Base-by-base conservation (phyloP, 768 basidiomycete species). In the Multifurca ochricompacta region DNA sequence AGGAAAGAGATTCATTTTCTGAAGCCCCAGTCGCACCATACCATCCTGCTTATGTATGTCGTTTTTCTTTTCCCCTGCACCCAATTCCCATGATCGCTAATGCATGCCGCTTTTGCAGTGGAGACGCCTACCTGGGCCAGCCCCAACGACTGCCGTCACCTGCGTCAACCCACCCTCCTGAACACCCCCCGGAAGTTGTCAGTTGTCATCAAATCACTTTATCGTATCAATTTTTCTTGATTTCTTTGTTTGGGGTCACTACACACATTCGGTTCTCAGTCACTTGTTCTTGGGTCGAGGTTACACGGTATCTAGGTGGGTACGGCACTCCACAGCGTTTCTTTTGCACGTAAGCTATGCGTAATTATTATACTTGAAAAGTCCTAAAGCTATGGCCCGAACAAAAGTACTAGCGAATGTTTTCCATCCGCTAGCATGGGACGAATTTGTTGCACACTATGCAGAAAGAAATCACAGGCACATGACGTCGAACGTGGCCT, bases 71-170 rank as follows among this genome's bases (percentile, higher is more conserved):
- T 14, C 10, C 19, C 47, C 28, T 46, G 19, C 23, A 13, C 31
- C 10, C 41, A 31, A 30, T 25, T 13, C 28, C 45, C 39, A 37
- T 39, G 55, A 40, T n/a, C n/a, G n/a, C 37, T 56, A 37, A 51
- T 31, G 23, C 14, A 21, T 4, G 16, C 44, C 19, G 10, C 44
- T 47, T 30, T 35, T 39, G 52, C 62, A 71, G 70, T 71, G 69
- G 69, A 62, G 68, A 52, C 65, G 63, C 39, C 63, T 71, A 54
- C 70, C 70, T 48, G 70, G 70, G 47, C 70, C 70, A 19, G 69
- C 68, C 27, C 63, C 62, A 25, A 60, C 63, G 23, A 18, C 27
- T 25, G 49, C 39, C 21, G 49, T 58, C 14, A 40, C 48, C 13
- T 61, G 45, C 53, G 34, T 59, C 42, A 52, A 43, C 28, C 31